Evolutionary conservation across 345 rosid genomes (phyloP).

Genomic region (Citrus medica): DNA sequence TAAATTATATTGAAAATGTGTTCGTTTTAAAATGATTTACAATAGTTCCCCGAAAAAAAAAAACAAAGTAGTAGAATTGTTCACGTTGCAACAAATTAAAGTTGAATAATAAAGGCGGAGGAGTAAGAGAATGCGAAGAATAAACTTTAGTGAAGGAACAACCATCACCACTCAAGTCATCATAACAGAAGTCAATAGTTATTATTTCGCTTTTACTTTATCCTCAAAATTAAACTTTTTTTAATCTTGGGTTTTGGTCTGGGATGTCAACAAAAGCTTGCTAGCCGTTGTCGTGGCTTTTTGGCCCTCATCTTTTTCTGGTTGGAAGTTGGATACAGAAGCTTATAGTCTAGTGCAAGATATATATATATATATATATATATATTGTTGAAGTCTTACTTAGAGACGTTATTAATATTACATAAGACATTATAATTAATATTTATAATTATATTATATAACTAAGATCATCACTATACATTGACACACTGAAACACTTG

Average conservation of each 20-base stretch:
- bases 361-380: no score
- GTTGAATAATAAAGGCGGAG: slow-evolving; percentile 22
- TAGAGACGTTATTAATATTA: rapidly evolving
- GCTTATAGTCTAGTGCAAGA: no score
- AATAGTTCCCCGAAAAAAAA: no score
- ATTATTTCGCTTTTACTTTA: background rate
- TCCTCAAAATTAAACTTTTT: background rate
- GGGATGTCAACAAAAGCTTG: background rate
- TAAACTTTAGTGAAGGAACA: background rate
- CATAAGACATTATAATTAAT: no score
- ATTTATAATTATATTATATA: no score
- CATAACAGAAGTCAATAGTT: background rate
- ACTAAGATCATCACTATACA: rapidly evolving
- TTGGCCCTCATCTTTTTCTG: background rate
- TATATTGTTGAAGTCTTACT: rapidly evolving
- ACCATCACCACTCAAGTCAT: background rate
- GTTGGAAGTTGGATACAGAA: background rate
- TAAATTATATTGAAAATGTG: no score
- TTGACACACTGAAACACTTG: no score
- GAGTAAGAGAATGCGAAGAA: background rate
- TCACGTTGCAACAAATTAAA: background rate
- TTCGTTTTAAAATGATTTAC: no score
- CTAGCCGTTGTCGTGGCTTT: slow-evolving; percentile 10
- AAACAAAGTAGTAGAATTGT: no score
- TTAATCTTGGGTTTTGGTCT: background rate